phyloP scores from a whole-genome alignment of 192 early-diverging fungal genomes.

The Gonapodya prolifera region DNA sequence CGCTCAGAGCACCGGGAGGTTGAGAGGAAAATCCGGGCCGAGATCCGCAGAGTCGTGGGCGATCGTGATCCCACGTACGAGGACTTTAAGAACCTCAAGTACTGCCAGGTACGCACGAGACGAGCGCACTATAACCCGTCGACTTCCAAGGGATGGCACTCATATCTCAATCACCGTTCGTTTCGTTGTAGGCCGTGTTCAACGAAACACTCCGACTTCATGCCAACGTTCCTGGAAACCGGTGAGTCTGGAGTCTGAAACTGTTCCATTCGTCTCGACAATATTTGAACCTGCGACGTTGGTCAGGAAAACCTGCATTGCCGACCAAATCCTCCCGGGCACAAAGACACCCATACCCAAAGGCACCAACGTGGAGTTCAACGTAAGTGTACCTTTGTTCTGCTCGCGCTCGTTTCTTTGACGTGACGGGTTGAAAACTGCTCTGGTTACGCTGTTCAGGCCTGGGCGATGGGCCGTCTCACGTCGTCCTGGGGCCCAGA shows the following conservation, averaged over 20 bases:
- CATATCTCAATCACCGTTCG: neutral
- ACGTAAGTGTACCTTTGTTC: neutral
- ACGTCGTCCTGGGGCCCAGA: slow-evolving; percentile 47
- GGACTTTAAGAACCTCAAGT: neutral
- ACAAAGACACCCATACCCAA: slow-evolving; percentile 31
- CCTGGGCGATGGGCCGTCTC: slow-evolving; percentile 35
- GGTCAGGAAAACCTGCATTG: slow-evolving; percentile 27
- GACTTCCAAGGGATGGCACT: too few relatives aligned
- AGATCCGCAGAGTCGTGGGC: neutral
- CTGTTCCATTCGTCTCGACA: neutral
- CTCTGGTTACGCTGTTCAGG: too few relatives aligned
- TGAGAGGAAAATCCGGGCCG: neutral
- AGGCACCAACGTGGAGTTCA: slow-evolving; percentile 33
- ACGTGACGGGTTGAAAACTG: too few relatives aligned
- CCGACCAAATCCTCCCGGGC: slow-evolving; percentile 47
- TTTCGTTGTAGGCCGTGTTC: neutral
- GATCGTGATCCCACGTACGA: neutral
- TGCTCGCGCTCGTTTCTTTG: too few relatives aligned
- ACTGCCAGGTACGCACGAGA: neutral
- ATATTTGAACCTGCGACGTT: slow-evolving; percentile 8
- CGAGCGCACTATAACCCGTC: neutral
- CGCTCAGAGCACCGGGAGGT: neutral
- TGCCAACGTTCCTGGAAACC: slow-evolving; percentile 4
- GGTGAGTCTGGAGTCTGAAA: neutral
- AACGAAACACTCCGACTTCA: slow-evolving; percentile 48